Evolutionary conservation across 495 filamentous ascomycete genomes (phyloP), one percentile per base, ranked within the genome.

Genomic region (Talaromyces nanjingensis): DNA sequence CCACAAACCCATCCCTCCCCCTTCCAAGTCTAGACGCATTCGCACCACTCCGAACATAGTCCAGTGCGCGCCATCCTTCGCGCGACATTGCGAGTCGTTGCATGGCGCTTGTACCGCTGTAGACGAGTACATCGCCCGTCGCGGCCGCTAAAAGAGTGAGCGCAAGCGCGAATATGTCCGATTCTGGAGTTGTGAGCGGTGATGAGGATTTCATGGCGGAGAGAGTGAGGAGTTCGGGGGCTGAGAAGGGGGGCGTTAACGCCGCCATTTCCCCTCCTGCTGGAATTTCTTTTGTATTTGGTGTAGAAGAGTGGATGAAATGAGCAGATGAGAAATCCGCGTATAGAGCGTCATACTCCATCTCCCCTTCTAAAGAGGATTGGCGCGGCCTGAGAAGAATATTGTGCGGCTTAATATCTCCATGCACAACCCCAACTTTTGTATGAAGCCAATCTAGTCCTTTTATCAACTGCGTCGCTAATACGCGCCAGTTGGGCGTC

Each of bases 261-360:
- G 84, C 27, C 84, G 77, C 75, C 63, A 74, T 65, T 1, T 76
- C 72, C 5, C 76, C 60, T 67, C 60, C 68, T 66, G 56, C 67
- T 59, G 18, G 58, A 8, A 4, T 5, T 24, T 31, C 31, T 4
- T 25, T 29, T 12, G 62, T 27, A 6, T 18, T 18, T 60, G 22
- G 7, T 31, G 66, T 53, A 2, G 64, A 59, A 8, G 70, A 27
- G 3, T 1, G 58, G 31, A 78, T 66, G 14, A 73, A 65, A 29
- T 80, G 73, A 0, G 84, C 80, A n/a, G 85, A 85, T 1, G 84
- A 87, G 68, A 87, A 87, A 68, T 87, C 85, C 14, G 80, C 80
- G 57, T 81, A 83, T 1, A 86, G 68, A 14, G 83, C 79, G 31
- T 78, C 71, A 55, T 76, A 75, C 0, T 66, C 74, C 64, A 77